phyloP scores from a whole-genome alignment of 495 filamentous ascomycete genomes.

The Penicillium robsamsonii region DNA sequence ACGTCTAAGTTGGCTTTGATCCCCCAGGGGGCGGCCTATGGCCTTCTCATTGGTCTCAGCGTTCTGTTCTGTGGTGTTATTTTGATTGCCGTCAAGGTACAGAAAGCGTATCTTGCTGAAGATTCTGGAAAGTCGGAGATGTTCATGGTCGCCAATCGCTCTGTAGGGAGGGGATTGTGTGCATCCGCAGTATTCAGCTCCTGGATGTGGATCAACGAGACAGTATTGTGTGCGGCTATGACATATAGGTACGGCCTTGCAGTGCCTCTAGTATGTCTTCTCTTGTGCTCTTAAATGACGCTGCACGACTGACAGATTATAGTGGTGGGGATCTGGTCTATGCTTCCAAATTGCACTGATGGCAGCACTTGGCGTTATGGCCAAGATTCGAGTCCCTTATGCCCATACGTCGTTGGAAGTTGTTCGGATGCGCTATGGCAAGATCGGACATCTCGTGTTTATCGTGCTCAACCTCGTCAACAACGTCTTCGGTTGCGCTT shows the following conservation, averaged over 20 bases:
- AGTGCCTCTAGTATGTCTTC: conserved; percentile 30
- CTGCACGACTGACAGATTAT: conserved; percentile 10
- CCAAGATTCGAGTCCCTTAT: conserved; percentile 51
- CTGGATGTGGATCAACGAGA: conserved; percentile 53
- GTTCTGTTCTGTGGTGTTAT: conserved; percentile 45
- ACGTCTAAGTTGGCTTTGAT: conserved; percentile 28
- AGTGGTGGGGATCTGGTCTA: conserved; percentile 43
- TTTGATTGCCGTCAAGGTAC: conserved; percentile 40
- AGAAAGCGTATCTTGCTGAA: conserved; percentile 43
- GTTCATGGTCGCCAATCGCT: conserved; percentile 54
- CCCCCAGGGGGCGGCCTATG: conserved; percentile 45
- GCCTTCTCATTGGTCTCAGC: conserved; percentile 42
- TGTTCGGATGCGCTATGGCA: conserved; percentile 53
- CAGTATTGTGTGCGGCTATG: conserved; percentile 38
- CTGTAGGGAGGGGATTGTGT: conserved; percentile 48
- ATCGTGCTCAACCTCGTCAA: conserved; percentile 51
- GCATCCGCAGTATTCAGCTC: conserved; percentile 49
- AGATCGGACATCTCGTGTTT: conserved; percentile 49
- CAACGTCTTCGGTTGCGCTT: conserved; percentile 50
- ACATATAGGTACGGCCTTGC: conserved; percentile 41
- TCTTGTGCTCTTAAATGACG: neutral
- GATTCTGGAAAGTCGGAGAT: conserved; percentile 50
- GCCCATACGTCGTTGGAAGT: conserved; percentile 57
- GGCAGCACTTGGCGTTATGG: conserved; percentile 39
- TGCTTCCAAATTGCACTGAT: conserved; percentile 44